phyloP scores from a whole-genome alignment of 1,139 yeast species.

The Taphrina confusa region DNA sequence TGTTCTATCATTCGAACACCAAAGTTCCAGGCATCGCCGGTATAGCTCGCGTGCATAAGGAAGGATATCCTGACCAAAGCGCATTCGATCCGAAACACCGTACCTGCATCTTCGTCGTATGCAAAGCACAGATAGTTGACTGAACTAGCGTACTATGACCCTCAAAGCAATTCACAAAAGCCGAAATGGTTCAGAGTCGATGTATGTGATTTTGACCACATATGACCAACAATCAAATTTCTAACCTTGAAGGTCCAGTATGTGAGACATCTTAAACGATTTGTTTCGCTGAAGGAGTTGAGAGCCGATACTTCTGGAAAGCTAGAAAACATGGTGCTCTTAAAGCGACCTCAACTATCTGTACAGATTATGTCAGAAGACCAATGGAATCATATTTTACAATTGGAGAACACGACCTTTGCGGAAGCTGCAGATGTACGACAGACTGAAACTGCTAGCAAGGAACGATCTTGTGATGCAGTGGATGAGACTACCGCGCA shows the following conservation, averaged over 20 bases:
- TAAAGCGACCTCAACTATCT: slow-evolving; percentile 54
- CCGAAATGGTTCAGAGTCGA: slow-evolving; percentile 62
- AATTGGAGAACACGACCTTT: slow-evolving; percentile 43
- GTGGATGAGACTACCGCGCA: not conserved
- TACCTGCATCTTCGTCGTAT: not conserved
- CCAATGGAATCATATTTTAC: slow-evolving; percentile 50
- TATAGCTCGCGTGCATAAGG: slow-evolving; percentile 48
- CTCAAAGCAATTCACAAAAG: slow-evolving; percentile 49
- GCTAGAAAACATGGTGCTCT: slow-evolving; percentile 51
- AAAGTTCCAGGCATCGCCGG: slow-evolving; percentile 59
- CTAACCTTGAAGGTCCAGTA: slow-evolving; percentile 45
- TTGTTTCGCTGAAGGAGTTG: slow-evolving; percentile 50
- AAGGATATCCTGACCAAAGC: slow-evolving; percentile 50
- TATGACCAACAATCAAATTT: not conserved
- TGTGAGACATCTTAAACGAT: slow-evolving; percentile 49
- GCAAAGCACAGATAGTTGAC: slow-evolving; percentile 44
- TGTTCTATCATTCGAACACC: slow-evolving; percentile 59
- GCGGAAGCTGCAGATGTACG: not conserved
- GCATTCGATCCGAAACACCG: slow-evolving; percentile 38
- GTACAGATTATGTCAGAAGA: slow-evolving; percentile 53
- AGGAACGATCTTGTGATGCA: not conserved
- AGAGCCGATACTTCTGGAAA: slow-evolving; percentile 42
- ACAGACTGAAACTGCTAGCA: not conserved
- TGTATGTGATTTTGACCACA: slow-evolving; percentile 42
- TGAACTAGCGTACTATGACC: slow-evolving; percentile 50